phyloP scores from a whole-genome alignment of 116 monocot species.

The Posidonia oceanica region DNA sequence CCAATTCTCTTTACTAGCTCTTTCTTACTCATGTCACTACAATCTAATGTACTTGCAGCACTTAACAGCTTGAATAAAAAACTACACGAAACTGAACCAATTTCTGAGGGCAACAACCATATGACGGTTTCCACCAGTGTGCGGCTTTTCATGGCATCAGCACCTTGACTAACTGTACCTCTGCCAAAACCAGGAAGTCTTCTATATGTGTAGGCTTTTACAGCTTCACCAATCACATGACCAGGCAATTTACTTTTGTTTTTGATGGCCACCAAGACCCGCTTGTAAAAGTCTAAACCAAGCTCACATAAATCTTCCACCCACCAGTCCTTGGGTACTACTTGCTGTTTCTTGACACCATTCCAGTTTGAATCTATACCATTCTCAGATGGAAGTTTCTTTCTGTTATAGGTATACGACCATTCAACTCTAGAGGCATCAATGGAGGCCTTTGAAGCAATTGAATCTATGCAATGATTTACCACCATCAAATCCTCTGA shows the following conservation, averaged over 20 bases:
- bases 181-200: constrained; percentile 49
- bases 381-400: constrained; percentile 38
- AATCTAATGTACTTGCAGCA: constrained; percentile 35
- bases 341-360: constrained; percentile 43
- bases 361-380: constrained; percentile 30
- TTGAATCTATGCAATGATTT: constrained; percentile 51
- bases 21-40: constrained; percentile 35
- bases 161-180: constrained; percentile 20
- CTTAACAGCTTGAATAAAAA: constrained; percentile 59
- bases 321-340: constrained; percentile 90
- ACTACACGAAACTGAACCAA: constrained; percentile 59
- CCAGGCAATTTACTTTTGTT: constrained; percentile 33
- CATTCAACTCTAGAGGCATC: constrained; percentile 69
- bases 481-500: constrained; percentile 72
- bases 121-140: constrained; percentile 47
- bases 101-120: constrained; percentile 53
- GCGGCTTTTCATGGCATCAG: constrained; percentile 29
- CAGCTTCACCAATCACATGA: constrained; percentile 70
- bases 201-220: constrained; percentile 59
- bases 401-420: constrained; percentile 81
- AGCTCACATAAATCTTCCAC: constrained; percentile 83
- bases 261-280: constrained; percentile 54
- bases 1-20: constrained; percentile 64
- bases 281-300: constrained; percentile 52
- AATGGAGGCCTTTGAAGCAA: constrained; percentile 66